These are phyloP conservation scores for Backusella morwellensis DNA, from an alignment of 192 early-diverging fungal species.

Conservation along the genomic window DNA sequence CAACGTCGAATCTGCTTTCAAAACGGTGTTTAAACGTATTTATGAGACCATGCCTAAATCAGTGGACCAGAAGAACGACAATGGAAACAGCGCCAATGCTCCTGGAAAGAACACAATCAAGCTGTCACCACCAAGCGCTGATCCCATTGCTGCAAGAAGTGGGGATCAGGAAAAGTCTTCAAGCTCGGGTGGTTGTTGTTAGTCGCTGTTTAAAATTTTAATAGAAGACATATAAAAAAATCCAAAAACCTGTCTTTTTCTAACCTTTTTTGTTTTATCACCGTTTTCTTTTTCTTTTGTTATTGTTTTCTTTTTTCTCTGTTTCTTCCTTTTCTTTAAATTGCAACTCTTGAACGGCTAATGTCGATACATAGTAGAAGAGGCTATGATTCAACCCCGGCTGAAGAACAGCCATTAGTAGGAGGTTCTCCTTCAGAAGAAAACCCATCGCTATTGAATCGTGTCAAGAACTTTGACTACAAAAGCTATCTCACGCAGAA, in stretches of 20 bases:
- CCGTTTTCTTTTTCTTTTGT: background rate
- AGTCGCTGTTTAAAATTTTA: slow-evolving; percentile 4
- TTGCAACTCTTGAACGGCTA: background rate
- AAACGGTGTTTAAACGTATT: slow-evolving; percentile 34
- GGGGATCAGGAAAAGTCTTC: background rate
- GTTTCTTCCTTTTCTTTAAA: background rate
- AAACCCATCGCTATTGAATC: background rate
- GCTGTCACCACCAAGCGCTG: slow-evolving; percentile 19
- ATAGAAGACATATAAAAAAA: background rate
- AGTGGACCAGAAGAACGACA: slow-evolving; percentile 13
- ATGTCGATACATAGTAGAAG: slow-evolving; percentile 3
- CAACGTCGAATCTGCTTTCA: slow-evolving; percentile 83
- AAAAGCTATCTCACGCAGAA: background rate
- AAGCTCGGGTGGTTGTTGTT: slow-evolving; percentile 23
- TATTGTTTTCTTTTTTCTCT: background rate
- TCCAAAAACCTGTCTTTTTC: background rate
- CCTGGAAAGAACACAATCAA: slow-evolving; percentile 33
- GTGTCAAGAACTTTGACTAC: slow-evolving; percentile 7
- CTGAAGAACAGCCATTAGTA: background rate
- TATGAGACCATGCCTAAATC: slow-evolving; percentile 33
- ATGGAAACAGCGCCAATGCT: background rate
- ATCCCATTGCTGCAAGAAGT: background rate
- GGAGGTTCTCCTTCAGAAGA: background rate
- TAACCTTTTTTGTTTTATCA: background rate
- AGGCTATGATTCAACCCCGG: background rate